A percentile compares a stretch with the other conserved stretches of the same genome.
Conservation (phyloP, 1,284 basidiomycete genomes). For the Ustilago lituana region DNA sequence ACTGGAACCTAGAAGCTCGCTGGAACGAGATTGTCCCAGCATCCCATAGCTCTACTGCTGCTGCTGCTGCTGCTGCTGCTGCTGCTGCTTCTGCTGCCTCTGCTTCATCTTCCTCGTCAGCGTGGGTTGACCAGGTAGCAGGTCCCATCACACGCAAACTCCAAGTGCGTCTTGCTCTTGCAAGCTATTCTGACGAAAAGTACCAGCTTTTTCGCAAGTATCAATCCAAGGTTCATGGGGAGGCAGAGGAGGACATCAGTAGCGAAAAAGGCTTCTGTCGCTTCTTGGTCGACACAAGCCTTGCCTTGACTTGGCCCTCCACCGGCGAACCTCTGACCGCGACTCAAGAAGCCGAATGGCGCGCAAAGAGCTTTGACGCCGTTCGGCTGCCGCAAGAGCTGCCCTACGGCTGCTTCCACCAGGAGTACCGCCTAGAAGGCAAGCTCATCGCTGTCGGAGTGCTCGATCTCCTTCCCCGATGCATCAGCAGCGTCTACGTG, state of each 20-base stretch:
- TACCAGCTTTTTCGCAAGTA: constrained; percentile 61
- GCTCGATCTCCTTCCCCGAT: constrained; percentile 86
- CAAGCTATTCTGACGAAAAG: constrained; percentile 54
- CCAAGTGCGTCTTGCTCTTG: constrained; percentile 23
- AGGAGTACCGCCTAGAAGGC: constrained; percentile 72
- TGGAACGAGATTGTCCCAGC: constrained; percentile 37
- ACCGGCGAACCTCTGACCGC: constrained; percentile 12
- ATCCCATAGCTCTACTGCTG: too few species aligned
- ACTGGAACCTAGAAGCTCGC: constrained; percentile 38
- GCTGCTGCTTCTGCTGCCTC: not conserved
- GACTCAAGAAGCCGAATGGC: constrained; percentile 18
- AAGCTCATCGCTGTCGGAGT: constrained; percentile 86
- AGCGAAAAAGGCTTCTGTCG: constrained; percentile 48
- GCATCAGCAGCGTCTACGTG: constrained; percentile 95
- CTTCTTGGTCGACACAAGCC: constrained; percentile 55
- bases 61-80: not conserved
- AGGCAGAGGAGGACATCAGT: constrained; percentile 50
- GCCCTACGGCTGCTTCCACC: constrained; percentile 59
- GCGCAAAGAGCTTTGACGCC: constrained; percentile 7
- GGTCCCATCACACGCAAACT: constrained; percentile 37
- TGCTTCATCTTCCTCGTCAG: constrained; percentile 2
- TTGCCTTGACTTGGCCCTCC: constrained; percentile 28
- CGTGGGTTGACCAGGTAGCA: constrained; percentile 35
- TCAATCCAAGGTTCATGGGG: constrained; percentile 56
- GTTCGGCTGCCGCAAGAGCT: constrained; percentile 13